These are phyloP conservation scores for Bruguiera hainesii DNA, from an alignment of 441 rosid genomes.

Conservation along the genomic window DNA sequence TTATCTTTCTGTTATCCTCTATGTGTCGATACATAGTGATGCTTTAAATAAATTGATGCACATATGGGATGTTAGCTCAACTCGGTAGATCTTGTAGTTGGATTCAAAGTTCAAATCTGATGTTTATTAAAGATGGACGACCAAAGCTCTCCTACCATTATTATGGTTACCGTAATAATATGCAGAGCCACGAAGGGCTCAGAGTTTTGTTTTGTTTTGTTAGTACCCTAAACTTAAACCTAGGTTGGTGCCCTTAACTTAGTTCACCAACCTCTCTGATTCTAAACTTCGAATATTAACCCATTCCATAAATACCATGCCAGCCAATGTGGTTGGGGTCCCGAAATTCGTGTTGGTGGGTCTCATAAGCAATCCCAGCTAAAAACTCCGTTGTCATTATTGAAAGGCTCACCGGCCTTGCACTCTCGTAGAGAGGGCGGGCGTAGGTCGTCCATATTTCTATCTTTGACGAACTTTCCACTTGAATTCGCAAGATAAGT, in stretches of 20 bases:
- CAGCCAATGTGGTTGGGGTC: not conserved
- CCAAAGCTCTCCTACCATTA: no score
- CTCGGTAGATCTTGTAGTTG: not conserved
- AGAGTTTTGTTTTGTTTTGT: no score
- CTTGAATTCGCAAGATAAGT: no score
- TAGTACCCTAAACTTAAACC: not conserved
- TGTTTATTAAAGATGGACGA: no score
- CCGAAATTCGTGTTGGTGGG: constrained; percentile 20
- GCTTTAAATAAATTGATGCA: no score
- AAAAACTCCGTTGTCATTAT: no score
- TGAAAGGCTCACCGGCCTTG: not conserved
- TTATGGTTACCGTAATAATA: not conserved
- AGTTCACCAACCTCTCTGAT: constrained; percentile 21
- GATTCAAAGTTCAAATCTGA: not conserved
- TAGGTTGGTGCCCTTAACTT: not conserved
- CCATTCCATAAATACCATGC: not conserved
- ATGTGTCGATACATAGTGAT: no score
- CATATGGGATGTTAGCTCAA: no score
- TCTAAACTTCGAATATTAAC: not conserved
- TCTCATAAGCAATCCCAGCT: constrained; percentile 11
- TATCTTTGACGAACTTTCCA: no score
- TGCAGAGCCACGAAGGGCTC: not conserved
- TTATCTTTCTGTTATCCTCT: no score
- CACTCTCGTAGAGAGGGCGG: not conserved
- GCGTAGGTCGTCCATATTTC: no score